These are phyloP conservation scores for Pseudoneurospora amorphoporcata DNA, from an alignment of 495 filamentous ascomycete genomes.

Conservation along the genomic window DNA sequence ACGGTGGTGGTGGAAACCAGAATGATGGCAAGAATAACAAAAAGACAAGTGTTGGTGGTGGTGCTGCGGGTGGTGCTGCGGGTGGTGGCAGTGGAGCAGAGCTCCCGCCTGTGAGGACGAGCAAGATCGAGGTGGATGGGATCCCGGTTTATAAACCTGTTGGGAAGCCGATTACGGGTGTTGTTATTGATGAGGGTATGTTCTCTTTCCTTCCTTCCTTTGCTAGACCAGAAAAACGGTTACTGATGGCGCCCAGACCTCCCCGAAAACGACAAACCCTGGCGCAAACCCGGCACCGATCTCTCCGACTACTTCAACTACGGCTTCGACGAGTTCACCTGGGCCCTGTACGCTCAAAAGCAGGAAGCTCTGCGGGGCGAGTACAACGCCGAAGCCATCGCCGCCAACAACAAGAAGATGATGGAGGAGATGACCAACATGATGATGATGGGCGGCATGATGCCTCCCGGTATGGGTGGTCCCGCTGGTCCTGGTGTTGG, in stretches of 20 bases:
- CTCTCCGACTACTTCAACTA: constrained; percentile 98
- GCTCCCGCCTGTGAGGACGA: constrained; percentile 52
- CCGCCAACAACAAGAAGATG: constrained; percentile 70
- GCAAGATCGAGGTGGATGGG: constrained; percentile 74
- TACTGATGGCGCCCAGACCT: constrained; percentile 43
- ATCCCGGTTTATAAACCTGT: constrained; percentile 65
- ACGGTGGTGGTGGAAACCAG: neutral
- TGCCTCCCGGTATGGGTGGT: constrained; percentile 25
- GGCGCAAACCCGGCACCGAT: constrained; percentile 92
- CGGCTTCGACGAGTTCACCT: constrained; percentile 98
- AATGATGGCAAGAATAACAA: neutral
- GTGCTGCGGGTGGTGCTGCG: neutral
- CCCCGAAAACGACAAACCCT: constrained; percentile 78
- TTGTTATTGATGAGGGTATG: constrained; percentile 65
- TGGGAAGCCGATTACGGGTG: constrained; percentile 70
- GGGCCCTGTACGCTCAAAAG: constrained; percentile 87
- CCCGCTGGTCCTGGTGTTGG: constrained; percentile 1
- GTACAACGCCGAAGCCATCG: constrained; percentile 44
- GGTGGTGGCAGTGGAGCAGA: constrained; percentile 20
- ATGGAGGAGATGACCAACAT: constrained; percentile 84
- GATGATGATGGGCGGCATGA: constrained; percentile 69
- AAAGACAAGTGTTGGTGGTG: neutral
- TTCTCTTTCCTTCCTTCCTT: constrained; percentile 1
- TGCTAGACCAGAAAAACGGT: too few relatives aligned
- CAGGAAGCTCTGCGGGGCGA: constrained; percentile 69